Conservation (phyloP, 352 stramenopile genomes). For the Phytopythium montanum region DNA sequence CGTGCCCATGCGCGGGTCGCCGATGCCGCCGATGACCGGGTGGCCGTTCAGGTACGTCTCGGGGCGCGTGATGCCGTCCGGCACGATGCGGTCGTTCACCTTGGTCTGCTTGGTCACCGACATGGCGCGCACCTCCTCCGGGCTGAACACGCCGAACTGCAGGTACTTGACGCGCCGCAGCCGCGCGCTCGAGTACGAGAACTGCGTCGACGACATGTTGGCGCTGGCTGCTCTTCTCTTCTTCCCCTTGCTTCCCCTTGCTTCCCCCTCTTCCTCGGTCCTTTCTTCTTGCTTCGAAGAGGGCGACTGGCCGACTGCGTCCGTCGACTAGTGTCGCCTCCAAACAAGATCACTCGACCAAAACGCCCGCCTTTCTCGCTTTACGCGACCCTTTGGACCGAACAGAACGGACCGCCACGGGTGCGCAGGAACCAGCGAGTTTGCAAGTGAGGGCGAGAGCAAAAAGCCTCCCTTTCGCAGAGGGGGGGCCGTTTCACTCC, state of each 20-base stretch:
- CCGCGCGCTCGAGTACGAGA: slow-evolving; percentile 95
- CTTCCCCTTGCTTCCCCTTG: background rate
- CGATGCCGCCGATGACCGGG: slow-evolving; percentile 97
- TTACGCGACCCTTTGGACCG: slow-evolving; percentile 5
- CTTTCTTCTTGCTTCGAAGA: background rate
- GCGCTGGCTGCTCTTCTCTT: background rate
- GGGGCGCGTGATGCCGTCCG: slow-evolving; percentile 92
- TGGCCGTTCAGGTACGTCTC: slow-evolving; percentile 91
- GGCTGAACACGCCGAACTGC: slow-evolving; percentile 98
- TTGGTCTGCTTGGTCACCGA: slow-evolving; percentile 97
- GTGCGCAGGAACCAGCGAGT: slow-evolving; percentile 62
- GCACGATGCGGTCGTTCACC: slow-evolving; percentile 96
- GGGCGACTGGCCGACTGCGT: background rate
- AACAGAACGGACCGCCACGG: slow-evolving; percentile 1
- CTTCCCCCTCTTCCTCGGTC: background rate
- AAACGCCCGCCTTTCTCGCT: background rate
- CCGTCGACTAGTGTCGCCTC: slow-evolving; percentile 2
- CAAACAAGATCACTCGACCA: background rate
- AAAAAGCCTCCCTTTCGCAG: slow-evolving; percentile 8
- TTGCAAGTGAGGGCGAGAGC: slow-evolving; percentile 49
- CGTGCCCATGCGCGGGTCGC: slow-evolving; percentile 97
- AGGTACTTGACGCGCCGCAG: slow-evolving; percentile 96
- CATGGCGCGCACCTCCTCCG: slow-evolving; percentile 96
- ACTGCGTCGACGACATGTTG: slow-evolving; percentile 84
- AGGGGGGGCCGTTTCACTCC: slow-evolving; percentile 10